Evolutionary conservation across 2,329 filamentous ascomycete genomes (phyloP).

Genomic region (Anthostomella pinea): DNA sequence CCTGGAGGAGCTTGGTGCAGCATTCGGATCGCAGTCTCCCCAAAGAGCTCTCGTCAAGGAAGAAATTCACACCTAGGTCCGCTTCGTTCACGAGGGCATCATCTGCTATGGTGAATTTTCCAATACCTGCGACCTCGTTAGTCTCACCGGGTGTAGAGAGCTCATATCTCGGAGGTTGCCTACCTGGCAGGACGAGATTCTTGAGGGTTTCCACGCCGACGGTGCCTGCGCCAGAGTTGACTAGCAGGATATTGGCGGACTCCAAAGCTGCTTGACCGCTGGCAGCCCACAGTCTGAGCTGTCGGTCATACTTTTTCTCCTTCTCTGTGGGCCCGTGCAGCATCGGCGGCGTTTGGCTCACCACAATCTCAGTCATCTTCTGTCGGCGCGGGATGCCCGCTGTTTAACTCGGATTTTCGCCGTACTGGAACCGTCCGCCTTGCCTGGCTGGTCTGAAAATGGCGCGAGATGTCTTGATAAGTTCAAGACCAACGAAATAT

Average conservation of each 20-base stretch:
- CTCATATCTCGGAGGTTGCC: slow-evolving; percentile 10
- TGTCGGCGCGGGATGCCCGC: too few species aligned
- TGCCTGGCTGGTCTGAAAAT: too few species aligned
- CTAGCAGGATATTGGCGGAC: slow-evolving; percentile 82
- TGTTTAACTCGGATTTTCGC: too few species aligned
- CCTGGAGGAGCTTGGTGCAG: slow-evolving; percentile 71
- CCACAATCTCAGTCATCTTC: slow-evolving; percentile 45
- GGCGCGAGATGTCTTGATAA: too few species aligned
- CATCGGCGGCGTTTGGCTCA: slow-evolving; percentile 44
- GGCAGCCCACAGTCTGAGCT: slow-evolving; percentile 92
- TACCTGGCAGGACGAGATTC: slow-evolving; percentile 90
- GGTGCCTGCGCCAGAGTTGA: slow-evolving; percentile 84
- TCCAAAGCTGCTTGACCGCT: slow-evolving; percentile 88
- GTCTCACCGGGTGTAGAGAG: too few species aligned
- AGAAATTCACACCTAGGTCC: slow-evolving; percentile 96
- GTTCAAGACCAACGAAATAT: too few species aligned
- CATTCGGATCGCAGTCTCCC: slow-evolving; percentile 77
- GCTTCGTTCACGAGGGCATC: slow-evolving; percentile 71
- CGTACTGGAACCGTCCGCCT: too few species aligned
- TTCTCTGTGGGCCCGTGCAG: slow-evolving; percentile 57
- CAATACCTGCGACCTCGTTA: slow-evolving; percentile 61
- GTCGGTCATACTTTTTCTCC: slow-evolving; percentile 85
- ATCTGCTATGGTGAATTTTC: slow-evolving; percentile 88
- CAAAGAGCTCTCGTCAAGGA: slow-evolving; percentile 75
- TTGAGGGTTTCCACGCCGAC: slow-evolving; percentile 90